Percentiles rank a stretch among this genome's conserved stretches.
Evolutionary conservation across 2,329 filamentous ascomycete genomes (phyloP).

Genomic region (Nannizziopsis arthrosporioides): DNA sequence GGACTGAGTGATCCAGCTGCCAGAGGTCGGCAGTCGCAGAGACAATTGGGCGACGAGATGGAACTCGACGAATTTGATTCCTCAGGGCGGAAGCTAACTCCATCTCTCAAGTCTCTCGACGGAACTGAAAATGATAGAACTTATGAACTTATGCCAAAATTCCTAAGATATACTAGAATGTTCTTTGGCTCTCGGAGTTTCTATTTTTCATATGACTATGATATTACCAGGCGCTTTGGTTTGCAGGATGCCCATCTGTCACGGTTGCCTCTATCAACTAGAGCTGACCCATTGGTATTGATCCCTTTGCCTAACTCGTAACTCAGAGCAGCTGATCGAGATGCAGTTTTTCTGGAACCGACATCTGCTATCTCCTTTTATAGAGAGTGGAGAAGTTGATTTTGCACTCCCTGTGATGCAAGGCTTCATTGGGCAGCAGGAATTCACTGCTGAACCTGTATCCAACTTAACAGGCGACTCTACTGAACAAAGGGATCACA

Average conservation of each 20-base stretch:
- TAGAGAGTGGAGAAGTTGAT: conserved; percentile 57
- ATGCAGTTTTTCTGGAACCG: conserved; percentile 79
- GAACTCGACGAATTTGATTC: conserved; percentile 15
- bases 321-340: conserved; percentile 1
- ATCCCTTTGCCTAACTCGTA: neutral
- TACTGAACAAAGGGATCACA: conserved; percentile 14
- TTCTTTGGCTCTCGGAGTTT: conserved; percentile 80
- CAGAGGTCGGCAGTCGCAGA: conserved; percentile 6
- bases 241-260: conserved; percentile 31
- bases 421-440: conserved; percentile 79
- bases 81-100: conserved; percentile 4
- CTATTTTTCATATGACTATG: conserved; percentile 90
- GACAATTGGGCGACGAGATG: conserved; percentile 8
- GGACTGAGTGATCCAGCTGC: conserved; percentile 11
- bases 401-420: conserved; percentile 77
- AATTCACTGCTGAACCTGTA: conserved; percentile 57
- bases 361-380: conserved; percentile 60
- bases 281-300: conserved; percentile 56
- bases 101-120: neutral
- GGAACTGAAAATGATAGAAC: conserved; percentile 27
- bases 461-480: conserved; percentile 13
- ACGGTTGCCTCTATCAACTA: conserved; percentile 54
- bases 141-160: conserved; percentile 61
- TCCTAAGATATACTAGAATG: conserved; percentile 71
- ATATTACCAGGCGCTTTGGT: conserved; percentile 60